Base-by-base conservation (phyloP, 2,329 filamentous ascomycete genomes). In the Fusarium cyanostomum region DNA sequence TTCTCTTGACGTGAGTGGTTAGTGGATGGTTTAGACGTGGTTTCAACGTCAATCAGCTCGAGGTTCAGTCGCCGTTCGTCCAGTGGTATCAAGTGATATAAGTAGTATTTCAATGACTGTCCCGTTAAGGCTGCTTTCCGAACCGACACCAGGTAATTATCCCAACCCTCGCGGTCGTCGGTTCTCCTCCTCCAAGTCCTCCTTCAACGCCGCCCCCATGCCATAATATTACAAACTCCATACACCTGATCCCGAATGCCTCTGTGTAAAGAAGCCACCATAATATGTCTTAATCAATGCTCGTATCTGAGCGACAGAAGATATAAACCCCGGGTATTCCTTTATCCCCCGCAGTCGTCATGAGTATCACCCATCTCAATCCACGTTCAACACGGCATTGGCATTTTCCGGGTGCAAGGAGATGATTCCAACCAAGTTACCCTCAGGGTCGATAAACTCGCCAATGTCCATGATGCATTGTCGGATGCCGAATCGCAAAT, bases 371-470 rank as follows among this genome's bases (percentile, higher is more conserved):
- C 16, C 28, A 31, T 18, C 13, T 53, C 24, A 18, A 58, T 30
- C 41, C 31, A 44, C 35, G 27, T 46, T 62, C 49, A 52, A 44
- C 8, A 45, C 43, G 52, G 62, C 46, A 51, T 43, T 59, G 39
- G 51, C 63, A 64, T 62, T 64, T 52, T 65, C 66, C 37, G 64
- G 56, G 33, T 71, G 68, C 28, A 66, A 56, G 18, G 68, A 54
- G 34, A 71, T 56, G 24, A 71, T 59, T 8, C 68, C 68, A 52
- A 71, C 56, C 46, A 71, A 24, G 58, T 71, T 71, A 18, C 68
- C 68, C 18, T 71, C 68, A n/a, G 68, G 51, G 24, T 71, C 68
- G 33, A 71, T 53, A 44, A 71, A 71, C 61, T 70, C 65, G 30
- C 66, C 61, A 52, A 71, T 64, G 41, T 71, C 68, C 68, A 71